Base-by-base conservation (phyloP, 176 grass and related monocot genomes). In the Carex cristatella region DNA sequence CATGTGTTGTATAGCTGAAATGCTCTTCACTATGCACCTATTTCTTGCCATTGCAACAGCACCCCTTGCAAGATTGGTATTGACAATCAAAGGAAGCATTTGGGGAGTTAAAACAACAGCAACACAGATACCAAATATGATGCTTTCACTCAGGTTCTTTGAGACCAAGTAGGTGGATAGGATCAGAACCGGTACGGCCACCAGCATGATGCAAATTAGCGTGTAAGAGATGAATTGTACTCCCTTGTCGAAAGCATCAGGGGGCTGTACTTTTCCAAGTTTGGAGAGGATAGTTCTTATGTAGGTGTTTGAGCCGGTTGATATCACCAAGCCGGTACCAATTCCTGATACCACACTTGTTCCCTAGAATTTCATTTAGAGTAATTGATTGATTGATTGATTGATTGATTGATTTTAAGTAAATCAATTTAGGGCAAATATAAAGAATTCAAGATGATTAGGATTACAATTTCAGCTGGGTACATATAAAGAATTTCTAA, bases 1-100 rank as follows among this genome's bases (percentile, higher is more conserved):
- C 87, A 89, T 89, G 67, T 89, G 61, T 55, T 89, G 84, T 86
- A 89, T 89, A 28, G 84, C 23, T 31, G 77, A 89, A 66, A 86
- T 51, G 42, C 59, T 72, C 84, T 89, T 89, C 14, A 89, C 87
- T 82, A 89, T 89, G 78, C 87, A 89, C 81, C 84, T 82, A 54
- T 71, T 71, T 86, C 46, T 83, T 16, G 87, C 87, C 87, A 89
- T 89, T 11, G 62, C 46, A 67, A 86, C 65, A 18, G 87, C 87
- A 23, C 87, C 87, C 74, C 84, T 82, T 5, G 87, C 87, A 49
- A 89, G 87, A 77, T 77, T 89, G 49, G 84, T 89, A 66, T 89
- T 89, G 27, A 89, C 87, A 58, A 89, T 82, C 37, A 89, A 71
- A 81, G 87, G 87, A 64, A 89, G 79, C 87, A 89, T 89, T 44